A percentile compares a stretch with the other conserved stretches of the same genome.
phyloP scores from a whole-genome alignment of 371 early-diverging fungal species.

The Racocetra persica region DNA sequence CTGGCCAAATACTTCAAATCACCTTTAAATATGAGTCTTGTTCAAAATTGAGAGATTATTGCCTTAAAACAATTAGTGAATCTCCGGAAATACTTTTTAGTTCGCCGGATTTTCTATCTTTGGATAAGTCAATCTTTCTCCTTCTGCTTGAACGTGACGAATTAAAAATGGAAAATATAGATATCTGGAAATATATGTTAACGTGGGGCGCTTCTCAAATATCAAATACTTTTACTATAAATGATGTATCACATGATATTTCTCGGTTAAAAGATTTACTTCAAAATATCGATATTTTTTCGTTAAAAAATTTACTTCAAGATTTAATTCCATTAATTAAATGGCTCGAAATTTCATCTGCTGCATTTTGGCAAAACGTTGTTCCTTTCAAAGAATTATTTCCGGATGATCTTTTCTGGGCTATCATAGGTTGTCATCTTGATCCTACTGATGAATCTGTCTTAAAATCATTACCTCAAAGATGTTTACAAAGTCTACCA shows the following conservation, averaged over 20 bases:
- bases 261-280: not conserved
- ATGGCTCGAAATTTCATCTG: not conserved
- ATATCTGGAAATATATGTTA: slow-evolving; percentile 17
- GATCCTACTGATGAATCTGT: not conserved
- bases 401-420: not conserved
- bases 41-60: not conserved
- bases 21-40: slow-evolving; percentile 21
- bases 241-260: not conserved
- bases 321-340: slow-evolving; percentile 31
- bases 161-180: slow-evolving; percentile 13
- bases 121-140: slow-evolving; percentile 8
- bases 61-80: slow-evolving; percentile 31
- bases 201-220: slow-evolving; percentile 16
- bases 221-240: not conserved
- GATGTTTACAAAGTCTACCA: not conserved
- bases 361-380: not conserved
- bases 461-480: not conserved
- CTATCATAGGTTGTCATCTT: slow-evolving; percentile 1
- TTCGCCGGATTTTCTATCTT: not conserved
- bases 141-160: not conserved
- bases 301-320: not conserved
- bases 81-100: slow-evolving; percentile 16
- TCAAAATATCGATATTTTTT: not conserved
- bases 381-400: slow-evolving; percentile 21
- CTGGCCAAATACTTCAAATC: slow-evolving; percentile 13